phyloP scores from a whole-genome alignment of 177 flowering plant genomes.

The Telopea speciosissima region DNA sequence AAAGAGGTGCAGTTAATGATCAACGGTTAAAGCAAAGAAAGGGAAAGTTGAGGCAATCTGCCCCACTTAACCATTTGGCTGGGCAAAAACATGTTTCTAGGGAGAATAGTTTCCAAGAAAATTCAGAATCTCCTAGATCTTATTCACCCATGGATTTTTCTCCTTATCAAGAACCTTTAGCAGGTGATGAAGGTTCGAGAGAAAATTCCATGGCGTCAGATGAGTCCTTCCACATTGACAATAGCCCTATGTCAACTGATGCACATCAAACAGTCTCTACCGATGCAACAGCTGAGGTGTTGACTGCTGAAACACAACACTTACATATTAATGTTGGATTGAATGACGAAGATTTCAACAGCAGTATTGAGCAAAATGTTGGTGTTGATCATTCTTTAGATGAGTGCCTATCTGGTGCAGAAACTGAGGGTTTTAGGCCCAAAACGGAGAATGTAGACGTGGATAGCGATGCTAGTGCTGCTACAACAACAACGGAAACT shows the following conservation, averaged over 20 bases:
- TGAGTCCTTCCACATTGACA: slow-evolving; percentile 25
- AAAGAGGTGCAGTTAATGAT: slow-evolving; percentile 29
- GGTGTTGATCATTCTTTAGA: slow-evolving; percentile 17
- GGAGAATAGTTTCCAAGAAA: slow-evolving; percentile 30
- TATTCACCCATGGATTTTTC: slow-evolving; percentile 91
- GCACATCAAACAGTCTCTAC: slow-evolving; percentile 23
- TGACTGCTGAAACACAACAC: slow-evolving; percentile 31
- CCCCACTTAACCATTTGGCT: slow-evolving; percentile 24
- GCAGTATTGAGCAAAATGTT: slow-evolving; percentile 12
- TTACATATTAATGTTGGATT: slow-evolving; percentile 32
- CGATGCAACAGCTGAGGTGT: slow-evolving; percentile 42
- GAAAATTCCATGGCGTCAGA: slow-evolving; percentile 51
- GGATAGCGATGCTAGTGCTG: slow-evolving; percentile 15
- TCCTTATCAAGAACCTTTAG: slow-evolving; percentile 57
- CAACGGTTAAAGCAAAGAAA: slow-evolving; percentile 37
- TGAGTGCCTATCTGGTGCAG: slow-evolving; percentile 25
- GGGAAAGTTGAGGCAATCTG: slow-evolving; percentile 39
- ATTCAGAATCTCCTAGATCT: slow-evolving; percentile 40
- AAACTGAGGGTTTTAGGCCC: slow-evolving; percentile 32
- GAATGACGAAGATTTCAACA: slow-evolving; percentile 17
- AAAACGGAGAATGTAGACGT: slow-evolving; percentile 28
- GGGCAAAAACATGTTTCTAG: slow-evolving; percentile 28
- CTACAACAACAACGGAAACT: slow-evolving; percentile 26
- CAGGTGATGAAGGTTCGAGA: slow-evolving; percentile 30
- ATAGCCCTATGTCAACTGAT: slow-evolving; percentile 21